Evolutionary conservation across 169 alveolate genomes (phyloP).

Genomic region (Perkinsus olseni): DNA sequence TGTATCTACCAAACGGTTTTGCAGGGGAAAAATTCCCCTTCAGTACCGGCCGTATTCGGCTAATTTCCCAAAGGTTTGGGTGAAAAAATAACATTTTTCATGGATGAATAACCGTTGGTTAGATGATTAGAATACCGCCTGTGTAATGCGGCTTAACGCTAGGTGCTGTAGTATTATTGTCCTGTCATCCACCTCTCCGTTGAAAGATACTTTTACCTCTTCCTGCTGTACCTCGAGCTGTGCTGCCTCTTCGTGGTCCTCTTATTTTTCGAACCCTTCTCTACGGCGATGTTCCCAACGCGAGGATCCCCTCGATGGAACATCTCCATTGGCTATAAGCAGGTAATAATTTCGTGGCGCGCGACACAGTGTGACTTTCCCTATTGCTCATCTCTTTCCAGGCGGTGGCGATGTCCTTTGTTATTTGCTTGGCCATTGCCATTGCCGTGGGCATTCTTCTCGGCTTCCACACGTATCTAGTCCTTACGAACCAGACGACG

Average conservation of each 20-base stretch:
- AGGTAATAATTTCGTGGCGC: background rate
- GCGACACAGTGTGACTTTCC: background rate
- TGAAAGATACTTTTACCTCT: background rate
- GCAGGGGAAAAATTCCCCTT: too few relatives aligned
- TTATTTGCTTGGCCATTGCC: background rate
- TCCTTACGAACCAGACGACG: conserved; percentile 29
- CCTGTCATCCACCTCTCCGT: background rate
- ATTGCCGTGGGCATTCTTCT: background rate
- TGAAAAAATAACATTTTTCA: too few relatives aligned
- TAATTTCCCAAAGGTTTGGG: too few relatives aligned
- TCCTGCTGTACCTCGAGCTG: background rate
- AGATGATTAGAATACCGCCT: too few relatives aligned
- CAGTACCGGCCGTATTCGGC: too few relatives aligned
- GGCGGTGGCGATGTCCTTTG: background rate
- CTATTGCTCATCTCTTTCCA: background rate
- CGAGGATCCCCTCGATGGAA: background rate
- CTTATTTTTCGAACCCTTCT: background rate
- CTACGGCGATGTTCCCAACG: background rate
- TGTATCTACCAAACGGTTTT: too few relatives aligned
- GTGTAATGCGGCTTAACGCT: too few relatives aligned
- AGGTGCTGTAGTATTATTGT: background rate
- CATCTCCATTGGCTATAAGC: background rate
- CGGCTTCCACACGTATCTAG: conserved; percentile 24
- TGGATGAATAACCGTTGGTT: too few relatives aligned
- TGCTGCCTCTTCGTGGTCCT: background rate